phyloP scores from a whole-genome alignment of 441 rosid species.

The Brassica balearica region DNA sequence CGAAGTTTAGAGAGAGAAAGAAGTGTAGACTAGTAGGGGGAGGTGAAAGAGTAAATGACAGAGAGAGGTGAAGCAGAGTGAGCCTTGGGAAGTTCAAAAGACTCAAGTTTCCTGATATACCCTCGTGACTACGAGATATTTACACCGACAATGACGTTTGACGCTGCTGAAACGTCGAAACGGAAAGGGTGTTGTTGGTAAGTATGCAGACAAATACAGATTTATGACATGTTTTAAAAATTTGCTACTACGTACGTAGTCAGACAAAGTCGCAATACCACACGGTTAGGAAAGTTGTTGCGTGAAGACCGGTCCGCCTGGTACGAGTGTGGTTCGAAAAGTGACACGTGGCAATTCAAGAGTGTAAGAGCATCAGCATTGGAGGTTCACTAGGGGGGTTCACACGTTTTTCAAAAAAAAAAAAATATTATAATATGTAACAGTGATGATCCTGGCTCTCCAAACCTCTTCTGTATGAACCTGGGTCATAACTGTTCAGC shows the following conservation, averaged over 20 bases:
- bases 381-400: no score
- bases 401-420: no score
- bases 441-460: no score
- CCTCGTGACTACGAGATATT: slow-evolving; percentile 25
- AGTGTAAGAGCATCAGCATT: no score
- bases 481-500: no score
- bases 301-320: not conserved
- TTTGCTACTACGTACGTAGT: slow-evolving; percentile 9
- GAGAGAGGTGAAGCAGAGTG: slow-evolving; percentile 14
- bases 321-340: slow-evolving; percentile 18
- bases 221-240: slow-evolving; percentile 15
- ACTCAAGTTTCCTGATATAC: not conserved
- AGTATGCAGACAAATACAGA: not conserved
- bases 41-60: slow-evolving; percentile 30
- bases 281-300: slow-evolving; percentile 14
- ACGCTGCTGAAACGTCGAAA: slow-evolving; percentile 26
- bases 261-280: slow-evolving; percentile 14
- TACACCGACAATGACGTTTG: slow-evolving; percentile 40
- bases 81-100: slow-evolving; percentile 45
- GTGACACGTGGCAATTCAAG: slow-evolving; percentile 25
- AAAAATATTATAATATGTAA: no score
- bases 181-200: slow-evolving; percentile 28
- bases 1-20: slow-evolving; percentile 10
- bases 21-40: not conserved
- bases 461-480: no score